phyloP scores from a whole-genome alignment of 1,139 yeast species.

The Yamadazyma friedrichii region DNA sequence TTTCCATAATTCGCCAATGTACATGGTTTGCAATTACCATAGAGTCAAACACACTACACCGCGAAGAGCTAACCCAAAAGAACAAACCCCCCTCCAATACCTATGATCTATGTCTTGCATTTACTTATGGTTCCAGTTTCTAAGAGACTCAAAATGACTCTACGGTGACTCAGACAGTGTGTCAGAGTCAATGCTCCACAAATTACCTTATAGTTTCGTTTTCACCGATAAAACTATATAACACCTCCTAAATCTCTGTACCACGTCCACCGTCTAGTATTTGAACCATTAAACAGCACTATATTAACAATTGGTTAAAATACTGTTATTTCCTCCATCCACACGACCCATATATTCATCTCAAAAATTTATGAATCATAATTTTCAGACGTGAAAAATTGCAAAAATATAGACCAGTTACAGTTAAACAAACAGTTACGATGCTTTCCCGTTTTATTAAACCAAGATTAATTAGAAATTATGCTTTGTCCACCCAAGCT shows the following conservation, averaged over 20 bases:
- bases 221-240: background rate
- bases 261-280: too few species aligned
- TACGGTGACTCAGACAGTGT: background rate
- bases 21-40: too few species aligned
- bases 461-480: conserved; percentile 9
- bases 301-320: background rate
- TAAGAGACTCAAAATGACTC: background rate
- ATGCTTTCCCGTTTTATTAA: conserved; percentile 2
- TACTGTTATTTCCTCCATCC: conserved; percentile 2
- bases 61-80: too few species aligned
- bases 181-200: conserved; percentile 1
- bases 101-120: too few species aligned
- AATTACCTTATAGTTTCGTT: background rate
- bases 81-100: too few species aligned
- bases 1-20: too few species aligned
- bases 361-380: conserved; percentile 10
- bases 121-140: too few species aligned
- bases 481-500: conserved; percentile 49
- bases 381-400: conserved; percentile 7
- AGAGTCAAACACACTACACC: too few species aligned
- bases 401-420: background rate
- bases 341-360: background rate
- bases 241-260: too few species aligned
- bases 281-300: too few species aligned
- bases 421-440: background rate